Conservation (phyloP, 2,329 filamentous ascomycete genomes). For the Phialemoniopsis sp. region DNA sequence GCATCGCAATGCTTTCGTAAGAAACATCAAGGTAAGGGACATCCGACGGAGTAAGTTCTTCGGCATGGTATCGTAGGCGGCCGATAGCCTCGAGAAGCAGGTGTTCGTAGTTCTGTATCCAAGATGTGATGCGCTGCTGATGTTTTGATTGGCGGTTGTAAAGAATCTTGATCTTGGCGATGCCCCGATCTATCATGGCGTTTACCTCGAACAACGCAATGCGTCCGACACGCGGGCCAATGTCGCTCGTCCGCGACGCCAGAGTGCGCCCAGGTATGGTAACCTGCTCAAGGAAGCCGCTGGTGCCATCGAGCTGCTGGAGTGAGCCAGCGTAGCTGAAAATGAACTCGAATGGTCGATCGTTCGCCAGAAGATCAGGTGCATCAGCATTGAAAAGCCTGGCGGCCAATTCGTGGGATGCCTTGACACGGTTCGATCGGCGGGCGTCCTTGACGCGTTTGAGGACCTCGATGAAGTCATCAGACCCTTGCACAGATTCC, state of each 20-base stretch:
- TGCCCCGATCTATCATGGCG: constrained; percentile 38
- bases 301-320: constrained; percentile 41
- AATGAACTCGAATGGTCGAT: constrained; percentile 52
- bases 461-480: constrained; percentile 46
- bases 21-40: constrained; percentile 42
- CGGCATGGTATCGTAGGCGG: constrained; percentile 32
- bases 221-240: constrained; percentile 40
- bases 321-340: constrained; percentile 51
- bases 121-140: constrained; percentile 36
- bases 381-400: constrained; percentile 30
- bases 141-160: constrained; percentile 37
- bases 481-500: constrained; percentile 33
- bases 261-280: constrained; percentile 31
- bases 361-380: constrained; percentile 22
- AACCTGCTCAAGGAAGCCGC: constrained; percentile 45
- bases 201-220: constrained; percentile 48
- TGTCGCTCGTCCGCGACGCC: constrained; percentile 33
- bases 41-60: constrained; percentile 45
- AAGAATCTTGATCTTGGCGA: constrained; percentile 38
- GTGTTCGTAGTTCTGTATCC: constrained; percentile 43
- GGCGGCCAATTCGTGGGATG: constrained; percentile 44
- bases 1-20: constrained; percentile 37
- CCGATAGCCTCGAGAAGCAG: constrained; percentile 38
- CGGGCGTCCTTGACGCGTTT: constrained; percentile 50
- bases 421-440: constrained; percentile 13